Percentiles rank a stretch among this genome's conserved stretches.
Evolutionary conservation across 768 basidiomycete species (phyloP).

Genomic region (Suillus paluster): DNA sequence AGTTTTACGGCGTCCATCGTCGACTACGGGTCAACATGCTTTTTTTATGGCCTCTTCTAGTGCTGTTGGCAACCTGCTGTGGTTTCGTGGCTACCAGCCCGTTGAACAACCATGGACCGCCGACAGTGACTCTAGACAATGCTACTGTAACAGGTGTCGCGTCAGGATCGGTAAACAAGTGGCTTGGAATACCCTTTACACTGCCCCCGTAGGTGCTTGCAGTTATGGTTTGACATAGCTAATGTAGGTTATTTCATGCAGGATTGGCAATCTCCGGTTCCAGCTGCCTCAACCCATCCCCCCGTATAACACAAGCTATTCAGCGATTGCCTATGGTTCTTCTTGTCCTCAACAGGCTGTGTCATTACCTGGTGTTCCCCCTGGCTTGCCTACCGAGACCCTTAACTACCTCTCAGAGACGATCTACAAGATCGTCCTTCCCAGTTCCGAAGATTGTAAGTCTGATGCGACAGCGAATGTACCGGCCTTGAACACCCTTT

Average conservation of each 20-base stretch:
- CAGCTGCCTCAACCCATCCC: constrained; percentile 34
- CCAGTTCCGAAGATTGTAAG: constrained; percentile 53
- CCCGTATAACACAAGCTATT: constrained; percentile 34
- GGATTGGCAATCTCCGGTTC: constrained; percentile 42
- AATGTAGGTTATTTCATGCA: constrained; percentile 11
- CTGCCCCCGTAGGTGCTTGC: constrained; percentile 38
- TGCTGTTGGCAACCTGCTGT: background rate
- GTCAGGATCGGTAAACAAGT: constrained; percentile 30
- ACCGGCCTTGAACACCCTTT: background rate
- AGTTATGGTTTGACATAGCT: background rate
- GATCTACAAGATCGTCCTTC: constrained; percentile 34
- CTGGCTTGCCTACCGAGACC: constrained; percentile 22
- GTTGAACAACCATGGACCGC: constrained; percentile 12
- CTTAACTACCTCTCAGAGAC: constrained; percentile 28
- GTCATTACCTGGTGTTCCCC: constrained; percentile 14
- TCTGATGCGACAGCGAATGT: background rate
- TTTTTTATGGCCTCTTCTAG: background rate
- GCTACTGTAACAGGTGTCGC: constrained; percentile 33
- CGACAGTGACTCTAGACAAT: constrained; percentile 31
- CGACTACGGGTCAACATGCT: background rate
- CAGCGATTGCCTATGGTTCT: constrained; percentile 40
- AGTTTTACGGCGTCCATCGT: background rate
- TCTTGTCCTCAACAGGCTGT: constrained; percentile 44
- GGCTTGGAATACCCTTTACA: constrained; percentile 48
- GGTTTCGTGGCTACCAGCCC: background rate